Evolutionary conservation across 306 rosid genomes (phyloP).

Genomic region (Sophora flavescens): DNA sequence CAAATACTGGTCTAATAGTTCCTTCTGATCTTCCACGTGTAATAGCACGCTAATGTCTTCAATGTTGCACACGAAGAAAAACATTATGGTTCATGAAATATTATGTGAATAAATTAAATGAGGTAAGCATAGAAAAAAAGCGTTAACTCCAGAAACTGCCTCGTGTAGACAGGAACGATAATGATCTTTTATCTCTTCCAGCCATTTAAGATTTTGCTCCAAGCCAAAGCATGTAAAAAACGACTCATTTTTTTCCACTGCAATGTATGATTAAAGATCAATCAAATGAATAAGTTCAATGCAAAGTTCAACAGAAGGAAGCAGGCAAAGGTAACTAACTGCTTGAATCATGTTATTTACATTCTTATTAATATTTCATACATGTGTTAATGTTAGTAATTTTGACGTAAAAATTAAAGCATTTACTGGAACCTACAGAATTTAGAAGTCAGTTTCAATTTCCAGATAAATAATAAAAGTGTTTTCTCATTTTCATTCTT

Average conservation of each 20-base stretch:
- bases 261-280: slow-evolving; percentile 43
- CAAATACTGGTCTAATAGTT: slow-evolving; percentile 82
- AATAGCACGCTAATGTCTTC: slow-evolving; percentile 72
- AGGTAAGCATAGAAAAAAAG: slow-evolving; percentile 37
- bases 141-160: slow-evolving; percentile 77
- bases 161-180: slow-evolving; percentile 59
- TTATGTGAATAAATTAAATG: slow-evolving; percentile 39
- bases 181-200: slow-evolving; percentile 68
- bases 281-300: slow-evolving; percentile 34
- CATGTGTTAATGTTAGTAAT: slow-evolving; percentile 18
- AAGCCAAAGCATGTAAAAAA: slow-evolving; percentile 80
- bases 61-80: slow-evolving; percentile 49
- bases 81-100: slow-evolving; percentile 44
- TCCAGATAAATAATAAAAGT: slow-evolving; percentile 1
- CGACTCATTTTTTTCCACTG: slow-evolving; percentile 94
- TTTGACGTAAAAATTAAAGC: slow-evolving; percentile 26
- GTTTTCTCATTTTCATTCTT: no score
- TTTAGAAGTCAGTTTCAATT: slow-evolving; percentile 34
- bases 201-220: slow-evolving; percentile 90
- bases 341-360: slow-evolving; percentile 17
- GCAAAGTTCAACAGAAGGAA: slow-evolving; percentile 42
- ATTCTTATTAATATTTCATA: slow-evolving; percentile 22
- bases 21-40: slow-evolving; percentile 77
- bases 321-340: slow-evolving; percentile 29
- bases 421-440: background rate